A percentile compares a stretch with the other conserved stretches of the same genome.
phyloP scores from a whole-genome alignment of 2,329 filamentous ascomycete genomes.

The Trichothecium roseum region DNA sequence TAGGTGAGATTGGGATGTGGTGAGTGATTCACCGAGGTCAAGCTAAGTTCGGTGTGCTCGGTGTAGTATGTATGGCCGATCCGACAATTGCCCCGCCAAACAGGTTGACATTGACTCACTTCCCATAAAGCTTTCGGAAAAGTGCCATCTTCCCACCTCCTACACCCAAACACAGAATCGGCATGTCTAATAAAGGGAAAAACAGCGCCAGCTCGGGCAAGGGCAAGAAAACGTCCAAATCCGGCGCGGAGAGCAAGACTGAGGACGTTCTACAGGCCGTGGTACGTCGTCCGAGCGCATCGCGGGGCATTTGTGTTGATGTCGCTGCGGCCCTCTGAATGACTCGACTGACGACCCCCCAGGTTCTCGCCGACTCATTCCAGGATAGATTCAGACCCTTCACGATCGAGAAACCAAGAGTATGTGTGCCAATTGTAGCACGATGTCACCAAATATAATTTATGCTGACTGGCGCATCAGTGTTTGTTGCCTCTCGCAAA shows the following conservation, averaged over 20 bases:
- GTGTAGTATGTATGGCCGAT: too few relatives aligned
- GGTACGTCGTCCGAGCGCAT: conserved; percentile 24
- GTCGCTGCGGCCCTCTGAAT: not conserved
- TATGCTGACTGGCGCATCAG: conserved; percentile 30
- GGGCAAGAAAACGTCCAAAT: conserved; percentile 42
- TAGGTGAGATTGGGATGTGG: too few relatives aligned
- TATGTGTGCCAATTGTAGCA: conserved; percentile 29
- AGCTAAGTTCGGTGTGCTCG: too few relatives aligned
- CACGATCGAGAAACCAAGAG: conserved; percentile 77
- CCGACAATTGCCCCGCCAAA: too few relatives aligned
- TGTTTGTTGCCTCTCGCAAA: conserved; percentile 91
- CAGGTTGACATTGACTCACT: too few relatives aligned
- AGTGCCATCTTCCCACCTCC: not conserved
- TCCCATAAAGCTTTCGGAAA: too few relatives aligned
- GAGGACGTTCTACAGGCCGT: conserved; percentile 50
- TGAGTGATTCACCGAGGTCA: too few relatives aligned
- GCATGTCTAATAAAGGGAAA: conserved; percentile 37
- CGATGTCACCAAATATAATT: not conserved
- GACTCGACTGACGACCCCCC: not conserved
- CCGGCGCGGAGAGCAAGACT: conserved; percentile 41
- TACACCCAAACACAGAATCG: conserved; percentile 8
- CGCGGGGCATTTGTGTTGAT: conserved; percentile 20
- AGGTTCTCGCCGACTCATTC: conserved; percentile 91
- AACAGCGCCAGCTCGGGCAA: conserved; percentile 28
- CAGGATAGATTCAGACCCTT: conserved; percentile 87